Percentiles rank a stretch among this genome's conserved stretches.
phyloP scores from a whole-genome alignment of 352 stramenopile genomes.

The Phytophthora pseudosyringae region DNA sequence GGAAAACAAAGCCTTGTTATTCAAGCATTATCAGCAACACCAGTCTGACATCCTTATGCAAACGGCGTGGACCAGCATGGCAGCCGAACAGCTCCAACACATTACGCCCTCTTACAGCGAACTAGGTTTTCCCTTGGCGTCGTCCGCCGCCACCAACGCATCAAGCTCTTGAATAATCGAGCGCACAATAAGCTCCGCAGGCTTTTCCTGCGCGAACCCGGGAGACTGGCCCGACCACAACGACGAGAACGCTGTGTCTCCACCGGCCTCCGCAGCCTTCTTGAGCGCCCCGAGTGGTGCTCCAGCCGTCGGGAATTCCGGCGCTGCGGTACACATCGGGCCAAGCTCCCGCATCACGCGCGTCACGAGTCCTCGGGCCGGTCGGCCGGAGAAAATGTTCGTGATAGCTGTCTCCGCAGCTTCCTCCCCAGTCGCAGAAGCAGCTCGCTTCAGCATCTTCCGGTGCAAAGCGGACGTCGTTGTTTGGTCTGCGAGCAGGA shows the following conservation, averaged over 20 bases:
- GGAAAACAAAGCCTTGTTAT: no score
- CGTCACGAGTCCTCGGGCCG: conserved; percentile 53
- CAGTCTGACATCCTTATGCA: no score
- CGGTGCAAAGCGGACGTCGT: conserved; percentile 42
- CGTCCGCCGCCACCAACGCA: background rate
- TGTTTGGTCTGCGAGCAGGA: conserved; percentile 57
- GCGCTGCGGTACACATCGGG: conserved; percentile 30
- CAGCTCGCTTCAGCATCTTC: conserved; percentile 41
- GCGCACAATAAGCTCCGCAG: conserved; percentile 31
- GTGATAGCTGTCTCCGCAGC: conserved; percentile 32
- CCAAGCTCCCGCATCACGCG: conserved; percentile 43
- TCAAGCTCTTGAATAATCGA: conserved; percentile 32
- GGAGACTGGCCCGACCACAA: conserved; percentile 39
- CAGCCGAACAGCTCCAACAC: no score
- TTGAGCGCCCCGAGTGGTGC: conserved; percentile 26
- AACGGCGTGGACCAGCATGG: no score
- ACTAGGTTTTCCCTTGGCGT: background rate
- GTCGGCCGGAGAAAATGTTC: conserved; percentile 50
- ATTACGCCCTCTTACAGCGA: conserved; percentile 5
- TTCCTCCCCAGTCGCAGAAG: conserved; percentile 24
- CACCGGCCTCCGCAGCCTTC: conserved; percentile 24
- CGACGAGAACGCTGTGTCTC: conserved; percentile 35
- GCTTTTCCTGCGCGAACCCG: conserved; percentile 29
- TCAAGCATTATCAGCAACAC: no score
- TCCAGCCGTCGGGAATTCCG: conserved; percentile 31